phyloP scores from a whole-genome alignment of 73 alveolate genomes.

The Loxodes magnus region DNA sequence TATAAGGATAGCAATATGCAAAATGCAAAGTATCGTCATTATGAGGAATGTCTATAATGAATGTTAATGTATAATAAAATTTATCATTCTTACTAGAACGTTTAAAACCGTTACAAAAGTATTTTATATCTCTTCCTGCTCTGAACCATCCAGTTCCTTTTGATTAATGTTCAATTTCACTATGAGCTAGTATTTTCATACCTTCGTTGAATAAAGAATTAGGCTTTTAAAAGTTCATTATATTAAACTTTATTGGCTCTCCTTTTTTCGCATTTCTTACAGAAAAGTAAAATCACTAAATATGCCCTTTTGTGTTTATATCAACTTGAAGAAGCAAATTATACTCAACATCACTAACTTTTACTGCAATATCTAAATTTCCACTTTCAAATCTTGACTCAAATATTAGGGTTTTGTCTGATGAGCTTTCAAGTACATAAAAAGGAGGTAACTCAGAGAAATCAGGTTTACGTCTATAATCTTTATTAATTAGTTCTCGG shows the following conservation, averaged over 20 bases:
- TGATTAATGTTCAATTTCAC: constrained; percentile 14
- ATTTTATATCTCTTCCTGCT: constrained; percentile 28
- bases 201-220: constrained; percentile 20
- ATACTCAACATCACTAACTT: constrained; percentile 51
- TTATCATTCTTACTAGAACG: constrained; percentile 9
- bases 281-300: constrained; percentile 80
- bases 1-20: constrained; percentile 93
- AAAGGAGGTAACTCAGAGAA: too few species aligned
- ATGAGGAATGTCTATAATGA: constrained; percentile 30
- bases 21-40: constrained; percentile 61
- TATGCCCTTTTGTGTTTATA: constrained; percentile 84
- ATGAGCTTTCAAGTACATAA: too few species aligned
- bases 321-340: constrained; percentile 78
- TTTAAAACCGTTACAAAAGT: constrained; percentile 27
- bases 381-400: constrained; percentile 57
- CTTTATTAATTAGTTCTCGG: too few species aligned
- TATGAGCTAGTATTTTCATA: constrained; percentile 6
- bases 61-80: constrained; percentile 43
- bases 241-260: constrained; percentile 10
- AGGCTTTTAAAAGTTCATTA: constrained; percentile 21
- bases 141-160: constrained; percentile 26
- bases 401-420: constrained; percentile 22
- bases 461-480: too few species aligned
- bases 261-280: constrained; percentile 40
- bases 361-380: constrained; percentile 54